A percentile compares a stretch with the other conserved stretches of the same genome.
Conservation (phyloP, 2,329 filamentous ascomycete species). For the Graphium sp. region DNA sequence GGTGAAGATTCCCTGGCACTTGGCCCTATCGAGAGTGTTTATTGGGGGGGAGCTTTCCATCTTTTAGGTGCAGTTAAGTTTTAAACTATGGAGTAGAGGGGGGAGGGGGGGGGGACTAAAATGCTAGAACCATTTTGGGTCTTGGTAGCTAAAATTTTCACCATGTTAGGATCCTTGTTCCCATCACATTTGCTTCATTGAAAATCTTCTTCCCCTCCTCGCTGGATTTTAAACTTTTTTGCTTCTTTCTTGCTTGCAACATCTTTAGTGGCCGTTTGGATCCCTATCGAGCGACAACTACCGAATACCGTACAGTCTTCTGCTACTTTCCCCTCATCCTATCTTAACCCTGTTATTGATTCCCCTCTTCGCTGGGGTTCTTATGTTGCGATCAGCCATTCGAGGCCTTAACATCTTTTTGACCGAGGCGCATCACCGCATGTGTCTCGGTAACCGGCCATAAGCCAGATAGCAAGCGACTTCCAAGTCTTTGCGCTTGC, state of each 20-base stretch:
- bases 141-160: background rate
- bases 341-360: background rate
- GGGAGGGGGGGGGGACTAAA: too few relatives aligned
- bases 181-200: background rate
- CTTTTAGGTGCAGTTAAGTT: too few relatives aligned
- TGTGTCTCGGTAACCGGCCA: constrained; percentile 23
- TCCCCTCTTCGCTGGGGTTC: constrained; percentile 1
- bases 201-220: background rate
- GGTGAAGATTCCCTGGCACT: too few relatives aligned
- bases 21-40: too few relatives aligned
- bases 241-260: constrained; percentile 1
- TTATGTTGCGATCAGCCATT: background rate
- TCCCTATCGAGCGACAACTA: background rate
- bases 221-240: background rate
- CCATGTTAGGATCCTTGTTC: background rate
- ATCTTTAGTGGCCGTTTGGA: constrained; percentile 2
- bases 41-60: too few relatives aligned
- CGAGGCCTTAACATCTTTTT: constrained; percentile 6
- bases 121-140: too few relatives aligned
- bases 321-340: background rate
- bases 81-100: too few relatives aligned
- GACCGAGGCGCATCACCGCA: constrained; percentile 19
- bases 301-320: background rate
- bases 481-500: constrained; percentile 53
- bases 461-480: constrained; percentile 38